Evolutionary conservation across 768 basidiomycete species (phyloP).

Genomic region (Boletellus ananas): DNA sequence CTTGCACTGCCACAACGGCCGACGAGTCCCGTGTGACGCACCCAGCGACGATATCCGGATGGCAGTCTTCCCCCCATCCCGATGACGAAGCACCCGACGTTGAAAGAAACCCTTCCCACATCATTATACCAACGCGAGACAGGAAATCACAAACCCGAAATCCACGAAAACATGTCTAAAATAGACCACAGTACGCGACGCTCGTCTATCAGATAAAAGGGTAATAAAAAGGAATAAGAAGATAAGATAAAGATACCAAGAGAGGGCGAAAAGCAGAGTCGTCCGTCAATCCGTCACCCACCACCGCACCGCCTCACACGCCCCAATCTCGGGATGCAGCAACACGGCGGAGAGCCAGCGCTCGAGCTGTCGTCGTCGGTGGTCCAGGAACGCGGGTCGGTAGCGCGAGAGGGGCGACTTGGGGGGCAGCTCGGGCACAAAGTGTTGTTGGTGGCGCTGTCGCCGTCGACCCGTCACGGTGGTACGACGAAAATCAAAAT

Average conservation of each 20-base stretch:
- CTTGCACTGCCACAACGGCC: no score
- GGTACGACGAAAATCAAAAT: background rate
- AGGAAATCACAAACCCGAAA: no score
- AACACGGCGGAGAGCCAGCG: slow-evolving; percentile 63
- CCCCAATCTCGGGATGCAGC: slow-evolving; percentile 69
- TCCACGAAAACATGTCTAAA: no score
- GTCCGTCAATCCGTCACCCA: slow-evolving; percentile 52
- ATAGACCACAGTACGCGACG: no score
- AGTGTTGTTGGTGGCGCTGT: slow-evolving; percentile 43
- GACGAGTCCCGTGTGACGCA: no score
- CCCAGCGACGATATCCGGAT: no score
- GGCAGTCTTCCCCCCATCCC: no score
- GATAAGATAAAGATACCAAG: slow-evolving; percentile 1
- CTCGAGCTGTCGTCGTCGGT: slow-evolving; percentile 54
- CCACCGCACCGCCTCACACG: slow-evolving; percentile 50
- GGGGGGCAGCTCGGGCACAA: slow-evolving; percentile 60
- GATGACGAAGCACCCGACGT: no score
- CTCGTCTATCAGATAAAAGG: no score
- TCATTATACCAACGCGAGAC: no score
- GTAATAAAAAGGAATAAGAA: background rate
- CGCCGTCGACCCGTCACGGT: background rate
- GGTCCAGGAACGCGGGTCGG: slow-evolving; percentile 64
- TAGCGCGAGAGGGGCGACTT: slow-evolving; percentile 67
- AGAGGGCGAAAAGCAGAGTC: slow-evolving; percentile 5
- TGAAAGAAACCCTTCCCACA: no score